phyloP scores from a whole-genome alignment of 805 yeast species.

The Candida hungchunana region DNA sequence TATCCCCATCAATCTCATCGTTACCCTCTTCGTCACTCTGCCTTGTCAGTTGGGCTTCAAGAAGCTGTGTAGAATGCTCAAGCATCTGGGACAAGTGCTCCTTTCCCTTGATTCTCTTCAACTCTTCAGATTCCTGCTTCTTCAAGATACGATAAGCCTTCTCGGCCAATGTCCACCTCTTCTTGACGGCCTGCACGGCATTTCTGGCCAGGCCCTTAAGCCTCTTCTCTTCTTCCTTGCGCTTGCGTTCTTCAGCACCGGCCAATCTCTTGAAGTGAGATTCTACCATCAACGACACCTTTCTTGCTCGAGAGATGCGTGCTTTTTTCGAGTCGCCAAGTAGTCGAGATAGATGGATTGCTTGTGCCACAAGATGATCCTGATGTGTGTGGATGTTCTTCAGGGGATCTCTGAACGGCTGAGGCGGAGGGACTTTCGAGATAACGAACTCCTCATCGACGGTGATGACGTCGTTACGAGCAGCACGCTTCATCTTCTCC shows the following conservation, averaged over 20 bases:
- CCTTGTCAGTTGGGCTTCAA: conserved; percentile 75
- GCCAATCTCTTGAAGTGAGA: conserved; percentile 79
- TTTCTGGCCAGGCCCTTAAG: conserved; percentile 69
- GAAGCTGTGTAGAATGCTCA: conserved; percentile 84
- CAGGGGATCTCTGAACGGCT: conserved; percentile 45
- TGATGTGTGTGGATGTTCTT: conserved; percentile 46
- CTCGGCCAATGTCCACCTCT: conserved; percentile 86
- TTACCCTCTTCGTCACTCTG: conserved; percentile 24
- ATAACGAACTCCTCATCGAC: conserved; percentile 41
- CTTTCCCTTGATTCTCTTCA: conserved; percentile 76
- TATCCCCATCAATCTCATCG: conserved; percentile 25
- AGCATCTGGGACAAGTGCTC: conserved; percentile 83
- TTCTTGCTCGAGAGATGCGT: conserved; percentile 64
- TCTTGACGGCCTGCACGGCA: conserved; percentile 79
- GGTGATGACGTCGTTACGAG: conserved; percentile 38
- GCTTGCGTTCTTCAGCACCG: conserved; percentile 83
- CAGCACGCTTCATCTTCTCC: conserved; percentile 42
- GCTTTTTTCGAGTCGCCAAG: conserved; percentile 61
- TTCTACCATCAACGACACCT: conserved; percentile 78
- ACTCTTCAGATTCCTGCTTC: conserved; percentile 72
- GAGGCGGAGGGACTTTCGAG: conserved; percentile 37
- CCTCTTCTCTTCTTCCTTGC: conserved; percentile 69
- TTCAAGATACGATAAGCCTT: conserved; percentile 73
- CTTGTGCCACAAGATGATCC: conserved; percentile 77
- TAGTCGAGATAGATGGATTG: conserved; percentile 62